phyloP scores from a whole-genome alignment of 345 rosid species.

The Syzygium jambos region DNA sequence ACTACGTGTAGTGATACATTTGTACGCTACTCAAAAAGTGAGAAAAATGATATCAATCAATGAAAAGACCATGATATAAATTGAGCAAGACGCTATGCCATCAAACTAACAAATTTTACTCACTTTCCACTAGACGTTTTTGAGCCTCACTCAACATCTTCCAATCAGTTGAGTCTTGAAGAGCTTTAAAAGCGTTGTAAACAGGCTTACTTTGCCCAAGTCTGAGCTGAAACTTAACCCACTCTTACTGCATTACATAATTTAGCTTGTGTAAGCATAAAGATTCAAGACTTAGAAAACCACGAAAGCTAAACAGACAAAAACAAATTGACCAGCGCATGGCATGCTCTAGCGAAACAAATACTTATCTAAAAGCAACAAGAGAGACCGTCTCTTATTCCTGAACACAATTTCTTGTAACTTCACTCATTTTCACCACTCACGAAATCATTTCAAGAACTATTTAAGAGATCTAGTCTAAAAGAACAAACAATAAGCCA shows the following conservation, averaged over 20 bases:
- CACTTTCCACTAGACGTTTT: constrained; percentile 67
- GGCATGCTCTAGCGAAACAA: neutral
- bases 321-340: neutral
- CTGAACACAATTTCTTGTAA: neutral
- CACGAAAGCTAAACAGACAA: neutral
- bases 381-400: neutral
- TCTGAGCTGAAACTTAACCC: constrained; percentile 65
- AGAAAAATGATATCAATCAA: neutral
- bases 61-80: neutral
- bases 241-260: constrained; percentile 46
- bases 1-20: neutral
- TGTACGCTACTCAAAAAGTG: neutral
- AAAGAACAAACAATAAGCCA: neutral
- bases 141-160: constrained; percentile 49
- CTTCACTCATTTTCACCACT: neutral
- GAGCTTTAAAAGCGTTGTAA: constrained; percentile 66
- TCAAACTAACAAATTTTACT: constrained; percentile 5
- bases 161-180: constrained; percentile 66
- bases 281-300: neutral
- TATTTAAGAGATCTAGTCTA: neutral
- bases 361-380: neutral
- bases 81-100: neutral
- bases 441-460: neutral
- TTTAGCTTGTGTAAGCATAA: neutral
- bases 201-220: constrained; percentile 78